Evolutionary conservation across 2,329 filamentous ascomycete genomes (phyloP).

Genomic region (Cryphonectria japonica): DNA sequence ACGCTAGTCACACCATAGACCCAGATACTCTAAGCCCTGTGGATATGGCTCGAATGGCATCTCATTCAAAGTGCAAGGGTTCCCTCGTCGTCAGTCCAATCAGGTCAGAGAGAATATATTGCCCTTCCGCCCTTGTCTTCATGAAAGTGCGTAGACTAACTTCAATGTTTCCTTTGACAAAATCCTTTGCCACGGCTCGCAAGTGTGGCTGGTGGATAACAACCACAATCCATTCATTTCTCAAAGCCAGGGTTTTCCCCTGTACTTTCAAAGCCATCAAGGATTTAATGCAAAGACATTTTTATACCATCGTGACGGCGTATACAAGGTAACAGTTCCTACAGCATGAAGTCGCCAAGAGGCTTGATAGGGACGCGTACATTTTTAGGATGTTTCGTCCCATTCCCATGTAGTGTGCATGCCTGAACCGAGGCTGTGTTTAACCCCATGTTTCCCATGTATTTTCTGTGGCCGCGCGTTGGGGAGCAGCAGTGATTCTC

Average conservation of each 20-base stretch:
- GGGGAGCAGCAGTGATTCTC: not conserved
- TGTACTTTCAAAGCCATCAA: not conserved
- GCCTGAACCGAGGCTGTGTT: not conserved
- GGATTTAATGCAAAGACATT: not conserved
- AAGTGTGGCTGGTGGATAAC: not conserved
- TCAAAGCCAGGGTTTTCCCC: not conserved
- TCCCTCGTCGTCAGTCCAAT: not conserved
- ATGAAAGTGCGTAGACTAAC: not conserved
- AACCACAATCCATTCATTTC: not conserved
- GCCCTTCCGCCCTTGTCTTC: not conserved
- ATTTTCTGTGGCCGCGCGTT: not conserved
- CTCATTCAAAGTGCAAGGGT: not conserved
- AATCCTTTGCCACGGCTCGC: not conserved
- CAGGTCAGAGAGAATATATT: not conserved
- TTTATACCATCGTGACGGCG: not conserved
- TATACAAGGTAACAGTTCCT: not conserved
- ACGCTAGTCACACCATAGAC: not conserved
- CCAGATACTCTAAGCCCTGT: not conserved
- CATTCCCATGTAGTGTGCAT: not conserved
- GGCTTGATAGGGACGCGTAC: not conserved
- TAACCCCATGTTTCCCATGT: not conserved
- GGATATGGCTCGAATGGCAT: not conserved
- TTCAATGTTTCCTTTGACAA: not conserved
- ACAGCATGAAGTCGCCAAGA: not conserved
- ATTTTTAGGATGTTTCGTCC: not conserved